Base-by-base conservation (phyloP, 257 asterid species). In the Solanum medicagineum region DNA sequence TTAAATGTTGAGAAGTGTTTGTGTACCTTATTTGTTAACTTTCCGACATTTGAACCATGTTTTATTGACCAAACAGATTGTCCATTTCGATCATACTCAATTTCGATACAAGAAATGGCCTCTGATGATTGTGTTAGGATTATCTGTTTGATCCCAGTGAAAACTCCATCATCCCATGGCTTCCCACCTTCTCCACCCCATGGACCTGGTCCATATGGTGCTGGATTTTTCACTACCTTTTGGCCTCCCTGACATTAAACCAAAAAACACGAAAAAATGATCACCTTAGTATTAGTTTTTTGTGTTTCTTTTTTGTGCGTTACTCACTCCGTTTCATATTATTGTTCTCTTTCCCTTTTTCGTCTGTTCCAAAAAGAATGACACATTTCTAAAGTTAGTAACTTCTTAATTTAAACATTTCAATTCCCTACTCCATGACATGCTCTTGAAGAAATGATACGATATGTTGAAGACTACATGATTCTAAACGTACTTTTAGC, bases 181-280 rank as follows among this genome's bases (percentile, higher is more conserved):
- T 91, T 94, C 82, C 98, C 97, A 45, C 96, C 93, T 7, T 92
- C 95, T 14, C 98, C 98, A 24, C 98, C 98, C 98, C 97, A 95
- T 10, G 98, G 98, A n/a, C 96, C 98, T 22, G 98, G 86, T 59
- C 95, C 98, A 22, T 83, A 91, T 73, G 98, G 98, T 59, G 94
- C 91, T 3, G 98, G 96, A 82, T 90, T 87, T 85, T 91, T 90
- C 88, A 91, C 94, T 56, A 77, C 59, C 80, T 87, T 79, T 29
- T 88, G 93, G 15, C 32, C 89, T 4, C 59, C 93, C 95, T 92
- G 86, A 51, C 17, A 77, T 77, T 8, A 53, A 77, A 51, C 63
- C 14, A 51, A 77, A 77, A 51, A 77, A 51, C 47, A 77, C 15
- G 44, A 63, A 77, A 75, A 53, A 77, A 17, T 24, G 8, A 53